Evolutionary conservation across 495 filamentous ascomycete genomes (phyloP), one percentile per base, ranked within the genome.

Genomic region (Hapsidospora chrysogenum): DNA sequence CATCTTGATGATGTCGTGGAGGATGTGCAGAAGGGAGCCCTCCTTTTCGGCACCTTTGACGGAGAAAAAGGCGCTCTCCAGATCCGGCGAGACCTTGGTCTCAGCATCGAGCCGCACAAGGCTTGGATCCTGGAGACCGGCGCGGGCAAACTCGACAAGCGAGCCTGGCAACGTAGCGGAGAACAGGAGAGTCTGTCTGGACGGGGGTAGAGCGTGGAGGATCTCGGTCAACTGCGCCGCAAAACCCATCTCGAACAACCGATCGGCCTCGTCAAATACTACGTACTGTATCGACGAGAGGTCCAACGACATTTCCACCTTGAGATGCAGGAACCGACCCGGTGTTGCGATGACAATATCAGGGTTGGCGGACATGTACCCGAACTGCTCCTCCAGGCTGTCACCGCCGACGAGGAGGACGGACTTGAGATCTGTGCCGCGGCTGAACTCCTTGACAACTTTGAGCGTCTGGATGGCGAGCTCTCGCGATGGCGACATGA

Each of bases 241-340:
- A 52, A 97, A 97, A 40, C 89, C 89, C 84, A 95, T 92, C 56
- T 97, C 89, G 56, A 96, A 97, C 2, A 97, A 63, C 31, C 89
- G 68, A 63, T 97, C 89, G 10, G 89, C 89, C 50, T 97, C 89
- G 52, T 97, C 89, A 31, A 97, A 96, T 20, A 96, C 89, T 17
- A 92, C 81, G 47, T 95, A 97, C 30, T 69, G 63, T 34, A 95
- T 74, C 9, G 80, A 87, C 2, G 75, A 80, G 20, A 97, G 60
- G 48, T 94, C 79, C 34, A 97, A 62, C 19, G 70, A 61, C 89
- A 94, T 94, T 52, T 96, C 89, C 7, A 95, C 87, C 54, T 92
- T 82, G 38, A 97, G 56, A 63, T 97, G 92, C 39, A 96, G 53
- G 48, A 96, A 95, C 43, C 89, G 81, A 49, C 89, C 89, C 0